Evolutionary conservation across 441 rosid species (phyloP).

Genomic region (Erodium moschatum): DNA sequence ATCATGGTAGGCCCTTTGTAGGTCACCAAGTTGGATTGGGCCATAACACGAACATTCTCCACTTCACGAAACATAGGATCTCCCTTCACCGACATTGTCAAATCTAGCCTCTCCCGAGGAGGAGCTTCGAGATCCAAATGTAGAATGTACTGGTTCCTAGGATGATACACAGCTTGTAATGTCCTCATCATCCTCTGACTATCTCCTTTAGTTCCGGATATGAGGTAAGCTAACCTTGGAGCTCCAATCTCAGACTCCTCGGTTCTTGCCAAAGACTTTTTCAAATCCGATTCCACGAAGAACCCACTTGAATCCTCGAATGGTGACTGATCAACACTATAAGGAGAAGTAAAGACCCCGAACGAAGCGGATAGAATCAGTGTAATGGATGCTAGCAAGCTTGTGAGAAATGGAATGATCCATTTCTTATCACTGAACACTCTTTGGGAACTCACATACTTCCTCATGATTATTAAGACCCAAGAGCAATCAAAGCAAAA

Average conservation of each 20-base stretch:
- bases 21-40: slow-evolving; percentile 80
- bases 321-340: slow-evolving; percentile 42
- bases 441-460: slow-evolving; percentile 50
- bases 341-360: slow-evolving; percentile 34
- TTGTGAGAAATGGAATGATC: slow-evolving; percentile 70
- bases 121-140: slow-evolving; percentile 97
- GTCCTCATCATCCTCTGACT: slow-evolving; percentile 89
- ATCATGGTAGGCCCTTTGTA: slow-evolving; percentile 94
- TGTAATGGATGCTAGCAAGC: slow-evolving; percentile 61
- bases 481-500: slow-evolving; percentile 18
- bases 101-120: slow-evolving; percentile 72
- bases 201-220: slow-evolving; percentile 92
- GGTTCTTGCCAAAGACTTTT: slow-evolving; percentile 30
- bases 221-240: slow-evolving; percentile 83
- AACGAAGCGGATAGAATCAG: slow-evolving; percentile 44
- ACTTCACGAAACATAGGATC: slow-evolving; percentile 60
- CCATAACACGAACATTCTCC: slow-evolving; percentile 88
- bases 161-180: slow-evolving; percentile 90
- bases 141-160: slow-evolving; percentile 85
- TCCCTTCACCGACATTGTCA: slow-evolving; percentile 53
- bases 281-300: slow-evolving; percentile 62
- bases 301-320: slow-evolving; percentile 52
- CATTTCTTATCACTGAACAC: slow-evolving; percentile 70
- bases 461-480: slow-evolving; percentile 33
- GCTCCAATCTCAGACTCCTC: slow-evolving; percentile 30